These are phyloP conservation scores for Penicillium pancosmium DNA, from an alignment of 495 filamentous ascomycete genomes.

Conservation along the genomic window DNA sequence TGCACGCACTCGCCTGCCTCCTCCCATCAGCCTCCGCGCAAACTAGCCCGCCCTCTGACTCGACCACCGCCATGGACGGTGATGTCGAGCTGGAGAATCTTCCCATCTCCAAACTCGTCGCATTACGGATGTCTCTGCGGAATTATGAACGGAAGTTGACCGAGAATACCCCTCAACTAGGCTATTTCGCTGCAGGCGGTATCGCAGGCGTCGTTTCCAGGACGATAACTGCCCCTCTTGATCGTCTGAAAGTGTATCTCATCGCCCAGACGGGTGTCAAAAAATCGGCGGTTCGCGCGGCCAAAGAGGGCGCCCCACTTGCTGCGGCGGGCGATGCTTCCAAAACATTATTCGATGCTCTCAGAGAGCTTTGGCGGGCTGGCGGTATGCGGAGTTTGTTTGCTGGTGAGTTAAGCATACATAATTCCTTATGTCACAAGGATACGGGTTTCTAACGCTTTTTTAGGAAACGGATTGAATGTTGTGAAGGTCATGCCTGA, in stretches of 20 bases:
- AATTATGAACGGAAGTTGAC: slow-evolving; percentile 62
- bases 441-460: slow-evolving; percentile 14
- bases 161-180: slow-evolving; percentile 70
- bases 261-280: slow-evolving; percentile 81
- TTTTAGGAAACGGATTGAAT: slow-evolving; percentile 89
- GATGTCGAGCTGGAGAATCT: slow-evolving; percentile 50
- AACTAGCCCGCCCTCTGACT: slow-evolving; percentile 27
- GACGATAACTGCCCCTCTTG: slow-evolving; percentile 91
- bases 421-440: neutral
- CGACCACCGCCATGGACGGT: slow-evolving; percentile 34
- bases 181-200: slow-evolving; percentile 96
- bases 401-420: slow-evolving; percentile 66
- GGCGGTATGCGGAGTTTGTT: slow-evolving; percentile 93
- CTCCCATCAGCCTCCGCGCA: slow-evolving; percentile 45
- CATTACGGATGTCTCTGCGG: slow-evolving; percentile 53
- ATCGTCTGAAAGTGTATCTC: slow-evolving; percentile 95
- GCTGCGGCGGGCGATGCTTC: slow-evolving; percentile 66
- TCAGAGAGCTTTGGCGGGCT: slow-evolving; percentile 75
- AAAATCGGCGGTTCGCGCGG: slow-evolving; percentile 62
- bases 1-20: slow-evolving; percentile 42
- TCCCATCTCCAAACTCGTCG: slow-evolving; percentile 46
- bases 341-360: slow-evolving; percentile 69
- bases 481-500: slow-evolving; percentile 98
- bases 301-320: slow-evolving; percentile 70
- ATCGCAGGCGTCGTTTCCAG: slow-evolving; percentile 89